These are phyloP conservation scores for Chrysanthemum lavandulifolium DNA, from an alignment of 129 eudicot species.

Conservation along the genomic window DNA sequence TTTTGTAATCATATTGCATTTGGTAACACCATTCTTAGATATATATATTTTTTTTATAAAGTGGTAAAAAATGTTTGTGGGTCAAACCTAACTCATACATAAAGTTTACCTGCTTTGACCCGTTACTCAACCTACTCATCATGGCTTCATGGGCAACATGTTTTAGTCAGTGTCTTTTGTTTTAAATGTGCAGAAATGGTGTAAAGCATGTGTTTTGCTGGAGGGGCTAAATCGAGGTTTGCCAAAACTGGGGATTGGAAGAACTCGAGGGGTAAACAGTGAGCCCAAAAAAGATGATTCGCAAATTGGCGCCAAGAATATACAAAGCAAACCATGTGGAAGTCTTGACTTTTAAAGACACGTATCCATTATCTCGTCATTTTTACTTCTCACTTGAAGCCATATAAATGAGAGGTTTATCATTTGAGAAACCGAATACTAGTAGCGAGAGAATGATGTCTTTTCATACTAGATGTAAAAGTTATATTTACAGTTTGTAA, in stretches of 20 bases:
- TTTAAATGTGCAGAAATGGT: conserved; percentile 75
- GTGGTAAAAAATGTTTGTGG: neutral
- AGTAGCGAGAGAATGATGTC: no score
- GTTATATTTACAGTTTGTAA: neutral
- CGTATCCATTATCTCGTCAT: neutral
- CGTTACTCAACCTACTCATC: neutral
- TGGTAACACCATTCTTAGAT: neutral
- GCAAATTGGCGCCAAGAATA: conserved; percentile 38
- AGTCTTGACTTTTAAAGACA: conserved; percentile 51
- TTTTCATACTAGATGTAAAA: no score
- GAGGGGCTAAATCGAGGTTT: conserved; percentile 93
- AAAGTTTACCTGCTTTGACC: neutral
- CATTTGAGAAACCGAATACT: no score
- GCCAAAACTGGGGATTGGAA: conserved; percentile 90
- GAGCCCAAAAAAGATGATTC: conserved; percentile 35
- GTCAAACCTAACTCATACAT: neutral
- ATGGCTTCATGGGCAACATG: neutral
- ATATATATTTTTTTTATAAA: neutral
- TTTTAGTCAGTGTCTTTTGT: conserved; percentile 2
- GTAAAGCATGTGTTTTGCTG: conserved; percentile 92
- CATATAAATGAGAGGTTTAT: no score
- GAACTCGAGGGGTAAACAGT: conserved; percentile 54
- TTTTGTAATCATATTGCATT: neutral
- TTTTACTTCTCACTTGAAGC: no score
- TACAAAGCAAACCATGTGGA: conserved; percentile 84